Conservation (phyloP, 331 rosid genomes). For the Erythrophleum ivorense region DNA sequence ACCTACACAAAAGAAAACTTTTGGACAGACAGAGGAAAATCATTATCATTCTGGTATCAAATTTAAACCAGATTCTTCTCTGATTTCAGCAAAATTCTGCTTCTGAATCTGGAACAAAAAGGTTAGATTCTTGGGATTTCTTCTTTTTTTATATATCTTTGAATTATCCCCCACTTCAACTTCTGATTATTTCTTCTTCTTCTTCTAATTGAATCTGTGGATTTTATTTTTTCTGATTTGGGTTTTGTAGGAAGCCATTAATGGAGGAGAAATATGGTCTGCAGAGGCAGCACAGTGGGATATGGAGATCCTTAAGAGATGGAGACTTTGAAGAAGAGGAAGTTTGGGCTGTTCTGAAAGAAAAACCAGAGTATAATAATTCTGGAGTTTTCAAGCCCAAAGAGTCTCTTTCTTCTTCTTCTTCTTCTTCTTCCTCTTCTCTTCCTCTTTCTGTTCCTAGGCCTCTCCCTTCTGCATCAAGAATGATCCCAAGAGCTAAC, state of each 20-base stretch:
- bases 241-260: conserved; percentile 44
- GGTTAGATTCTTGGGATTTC: conserved; percentile 45
- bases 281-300: conserved; percentile 61
- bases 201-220: conserved; percentile 25
- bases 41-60: conserved; percentile 25
- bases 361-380: conserved; percentile 34
- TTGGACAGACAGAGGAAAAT: neutral
- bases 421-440: conserved; percentile 32
- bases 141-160: neutral
- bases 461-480: conserved; percentile 54
- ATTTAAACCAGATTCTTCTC: conserved; percentile 18
- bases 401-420: conserved; percentile 34
- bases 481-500: conserved; percentile 65
- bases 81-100: conserved; percentile 19
- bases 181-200: too few species aligned
- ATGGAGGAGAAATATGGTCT: conserved; percentile 62
- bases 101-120: conserved; percentile 44
- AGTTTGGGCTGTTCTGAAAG: conserved; percentile 70
- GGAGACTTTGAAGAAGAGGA: conserved; percentile 91
- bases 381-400: conserved; percentile 39
- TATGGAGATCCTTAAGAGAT: conserved; percentile 85
- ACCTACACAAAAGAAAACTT: too few species aligned
- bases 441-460: conserved; percentile 47
- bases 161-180: neutral
- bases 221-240: conserved; percentile 18